Percentiles rank a stretch among this genome's conserved stretches.
Conservation (phyloP, 2,329 filamentous ascomycete species). For the Cytospora schulzeri region DNA sequence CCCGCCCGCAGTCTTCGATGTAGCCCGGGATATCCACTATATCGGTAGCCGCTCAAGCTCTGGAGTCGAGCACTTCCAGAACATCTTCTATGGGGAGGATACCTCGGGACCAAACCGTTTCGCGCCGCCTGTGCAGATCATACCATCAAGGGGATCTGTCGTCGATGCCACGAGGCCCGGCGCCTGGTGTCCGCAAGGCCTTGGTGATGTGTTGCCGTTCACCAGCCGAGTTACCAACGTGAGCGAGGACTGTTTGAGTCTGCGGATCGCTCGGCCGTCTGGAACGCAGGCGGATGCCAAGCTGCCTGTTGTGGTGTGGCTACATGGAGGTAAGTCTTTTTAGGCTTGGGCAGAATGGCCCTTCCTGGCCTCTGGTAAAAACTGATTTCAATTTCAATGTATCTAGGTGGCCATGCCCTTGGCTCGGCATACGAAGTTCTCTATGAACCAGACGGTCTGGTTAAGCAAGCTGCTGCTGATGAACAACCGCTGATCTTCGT, state of each 20-base stretch:
- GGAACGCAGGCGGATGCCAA: slow-evolving; percentile 22
- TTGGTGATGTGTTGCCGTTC: slow-evolving; percentile 31
- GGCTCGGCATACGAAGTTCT: slow-evolving; percentile 32
- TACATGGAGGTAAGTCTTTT: slow-evolving; percentile 34
- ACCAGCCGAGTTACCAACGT: slow-evolving; percentile 31
- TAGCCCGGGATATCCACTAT: slow-evolving; percentile 31
- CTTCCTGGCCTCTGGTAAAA: no score
- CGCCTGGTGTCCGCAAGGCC: slow-evolving; percentile 36
- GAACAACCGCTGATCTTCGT: slow-evolving; percentile 32
- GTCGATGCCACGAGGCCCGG: slow-evolving; percentile 35
- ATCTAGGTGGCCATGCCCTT: slow-evolving; percentile 32
- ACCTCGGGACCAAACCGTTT: slow-evolving; percentile 37
- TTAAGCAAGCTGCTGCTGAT: slow-evolving; percentile 30
- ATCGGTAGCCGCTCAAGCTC: slow-evolving; percentile 30
- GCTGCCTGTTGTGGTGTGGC: slow-evolving; percentile 33
- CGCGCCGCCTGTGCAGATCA: slow-evolving; percentile 34
- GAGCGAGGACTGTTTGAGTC: slow-evolving; percentile 34
- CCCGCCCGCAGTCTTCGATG: slow-evolving; percentile 7
- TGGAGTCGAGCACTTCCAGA: slow-evolving; percentile 37
- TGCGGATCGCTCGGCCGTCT: slow-evolving; percentile 31
- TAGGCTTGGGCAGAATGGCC: no score
- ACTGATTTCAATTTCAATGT: neutral
- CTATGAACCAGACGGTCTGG: slow-evolving; percentile 32
- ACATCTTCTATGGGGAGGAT: slow-evolving; percentile 37
- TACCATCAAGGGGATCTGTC: slow-evolving; percentile 28